Evolutionary conservation across 345 rosid species (phyloP).

Genomic region (Melaleuca alternifolia): DNA sequence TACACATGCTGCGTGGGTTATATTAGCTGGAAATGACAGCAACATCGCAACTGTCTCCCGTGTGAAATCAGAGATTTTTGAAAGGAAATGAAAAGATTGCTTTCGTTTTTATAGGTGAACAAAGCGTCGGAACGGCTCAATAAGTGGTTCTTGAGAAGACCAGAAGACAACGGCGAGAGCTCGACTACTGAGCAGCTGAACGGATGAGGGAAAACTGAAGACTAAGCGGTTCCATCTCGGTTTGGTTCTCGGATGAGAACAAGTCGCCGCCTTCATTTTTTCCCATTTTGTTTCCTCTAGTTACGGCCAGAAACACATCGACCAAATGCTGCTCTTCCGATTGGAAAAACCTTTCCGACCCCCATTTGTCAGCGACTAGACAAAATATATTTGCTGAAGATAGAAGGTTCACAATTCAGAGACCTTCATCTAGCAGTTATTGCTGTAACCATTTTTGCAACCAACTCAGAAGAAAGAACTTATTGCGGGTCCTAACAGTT

Average conservation of each 20-base stretch:
- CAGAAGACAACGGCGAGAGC: background rate
- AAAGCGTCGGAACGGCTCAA: constrained; percentile 16
- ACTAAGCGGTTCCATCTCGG: background rate
- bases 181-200: background rate
- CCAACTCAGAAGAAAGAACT: background rate
- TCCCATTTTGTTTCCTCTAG: background rate
- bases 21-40: background rate
- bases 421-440: background rate
- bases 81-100: background rate
- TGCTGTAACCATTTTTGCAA: background rate
- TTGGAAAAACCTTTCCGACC: background rate
- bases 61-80: background rate
- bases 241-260: background rate
- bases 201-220: background rate
- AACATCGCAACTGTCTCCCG: background rate
- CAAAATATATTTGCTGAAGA: background rate
- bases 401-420: background rate
- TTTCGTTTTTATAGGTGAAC: constrained; percentile 2
- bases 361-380: background rate
- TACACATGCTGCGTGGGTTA: background rate
- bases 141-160: background rate
- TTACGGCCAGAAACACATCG: background rate
- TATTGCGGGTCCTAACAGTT: background rate
- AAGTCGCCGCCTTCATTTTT: background rate
- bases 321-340: background rate